These are phyloP conservation scores for Rutstroemia sydowiana DNA, from an alignment of 2,329 filamentous ascomycete genomes.

Conservation along the genomic window DNA sequence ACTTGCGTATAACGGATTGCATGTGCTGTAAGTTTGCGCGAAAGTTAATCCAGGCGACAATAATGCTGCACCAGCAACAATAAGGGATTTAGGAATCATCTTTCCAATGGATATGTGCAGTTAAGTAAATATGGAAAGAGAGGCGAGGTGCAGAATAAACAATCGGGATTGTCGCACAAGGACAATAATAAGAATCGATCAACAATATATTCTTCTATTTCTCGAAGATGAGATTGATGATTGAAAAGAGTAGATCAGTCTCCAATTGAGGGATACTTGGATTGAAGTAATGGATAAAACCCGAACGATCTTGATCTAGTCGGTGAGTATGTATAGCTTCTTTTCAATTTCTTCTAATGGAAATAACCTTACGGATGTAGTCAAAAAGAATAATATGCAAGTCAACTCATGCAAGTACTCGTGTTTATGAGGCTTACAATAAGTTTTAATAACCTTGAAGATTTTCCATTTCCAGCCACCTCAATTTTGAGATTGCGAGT, in stretches of 20 bases:
- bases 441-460: neutral
- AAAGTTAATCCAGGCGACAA: constrained; percentile 17
- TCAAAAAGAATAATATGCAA: neutral
- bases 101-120: neutral
- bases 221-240: neutral
- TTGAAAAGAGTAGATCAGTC: neutral
- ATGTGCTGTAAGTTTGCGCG: constrained; percentile 48
- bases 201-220: neutral
- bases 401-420: constrained; percentile 7
- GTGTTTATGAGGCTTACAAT: neutral
- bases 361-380: neutral
- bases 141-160: constrained; percentile 3
- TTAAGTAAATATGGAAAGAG: neutral
- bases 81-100: constrained; percentile 24
- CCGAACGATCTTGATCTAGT: neutral
- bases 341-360: neutral
- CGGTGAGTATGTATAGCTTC: neutral
- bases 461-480: constrained; percentile 6
- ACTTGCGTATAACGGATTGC: constrained; percentile 43
- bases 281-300: neutral
- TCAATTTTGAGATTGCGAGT: neutral
- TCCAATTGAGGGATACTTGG: constrained; percentile 2
- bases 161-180: constrained; percentile 3
- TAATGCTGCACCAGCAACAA: constrained; percentile 16
- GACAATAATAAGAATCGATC: neutral